Evolutionary conservation across 2,329 filamentous ascomycete species (phyloP), one percentile per base, ranked within the genome.

Genomic region (Ustulina deusta): DNA sequence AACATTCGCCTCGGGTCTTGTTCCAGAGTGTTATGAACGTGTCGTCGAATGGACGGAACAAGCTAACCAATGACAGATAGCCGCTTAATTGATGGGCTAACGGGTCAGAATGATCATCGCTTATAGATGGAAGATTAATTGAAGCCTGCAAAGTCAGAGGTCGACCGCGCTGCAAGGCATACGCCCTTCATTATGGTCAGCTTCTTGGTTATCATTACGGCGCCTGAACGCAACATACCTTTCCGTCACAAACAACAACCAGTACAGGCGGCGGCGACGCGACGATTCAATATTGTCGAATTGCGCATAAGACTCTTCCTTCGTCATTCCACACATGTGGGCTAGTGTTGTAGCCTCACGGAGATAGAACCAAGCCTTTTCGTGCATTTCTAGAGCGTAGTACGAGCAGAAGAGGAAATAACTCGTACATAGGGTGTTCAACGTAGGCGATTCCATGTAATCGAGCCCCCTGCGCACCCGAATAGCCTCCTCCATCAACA

Each of bases 311-410:
- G 85, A 82, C 25, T 88, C 86, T 73, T 91, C 89, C 76, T 87
- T 87, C 74, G 86, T 83, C 86, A 91, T 86, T 61, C 84, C 84
- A 32, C 83, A 78, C 73, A 90, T 86, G 73, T 89, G 85, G 32
- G 86, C 84, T 78, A 95, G 83, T 6, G 92, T 94, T 1, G 89
- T 90, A 6, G 91, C 91, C 79, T 96, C 92, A 29, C 92, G 89
- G 10, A 95, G 82, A 76, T 93, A 89, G 75, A 90, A 94, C 92
- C 92, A 95, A 1, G 91, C 92, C 77, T 90, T 89, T 69, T 91
- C 89, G 77, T 94, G 91, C 77, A 90, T 84, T 69, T 93, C 91
- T 54, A 93, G 81, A 42, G 88, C 90, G 68, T 91, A 90, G 77
- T 91, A 88, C 65, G 90, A 90, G 42, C 87, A 90, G 73, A 93